These are phyloP conservation scores for Platanus orientalis DNA, from an alignment of 164 flowering plant genomes.

Conservation along the genomic window DNA sequence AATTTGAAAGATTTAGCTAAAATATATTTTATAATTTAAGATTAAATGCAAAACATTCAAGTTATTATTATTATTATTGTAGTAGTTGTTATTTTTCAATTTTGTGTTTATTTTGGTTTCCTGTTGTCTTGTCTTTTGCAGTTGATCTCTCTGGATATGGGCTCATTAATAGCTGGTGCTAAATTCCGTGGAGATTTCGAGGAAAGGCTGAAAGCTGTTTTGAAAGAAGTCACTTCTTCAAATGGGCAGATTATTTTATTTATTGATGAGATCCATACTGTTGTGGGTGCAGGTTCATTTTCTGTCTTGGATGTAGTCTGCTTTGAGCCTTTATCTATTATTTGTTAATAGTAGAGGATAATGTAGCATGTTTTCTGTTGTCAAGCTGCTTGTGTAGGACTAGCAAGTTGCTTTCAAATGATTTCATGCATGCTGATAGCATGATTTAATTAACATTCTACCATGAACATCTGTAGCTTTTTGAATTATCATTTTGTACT, in stretches of 20 bases:
- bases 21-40: too few relatives aligned
- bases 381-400: neutral
- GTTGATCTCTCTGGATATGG: constrained; percentile 96
- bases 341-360: neutral
- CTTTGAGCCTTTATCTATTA: neutral
- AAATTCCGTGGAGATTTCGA: constrained; percentile 96
- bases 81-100: neutral
- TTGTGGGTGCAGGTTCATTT: constrained; percentile 92
- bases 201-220: constrained; percentile 94
- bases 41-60: too few relatives aligned
- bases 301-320: neutral
- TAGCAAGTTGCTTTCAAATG: neutral
- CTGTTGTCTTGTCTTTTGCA: constrained; percentile 22
- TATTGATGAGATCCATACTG: constrained; percentile 97
- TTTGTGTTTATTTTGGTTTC: constrained; percentile 1
- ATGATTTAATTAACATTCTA: too few relatives aligned
- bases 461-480: too few relatives aligned
- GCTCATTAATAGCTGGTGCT: constrained; percentile 91
- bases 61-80: too few relatives aligned
- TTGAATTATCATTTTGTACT: too few relatives aligned
- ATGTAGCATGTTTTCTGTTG: neutral
- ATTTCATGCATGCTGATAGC: too few relatives aligned
- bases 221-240: constrained; percentile 92
- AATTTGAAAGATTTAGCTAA: too few relatives aligned
- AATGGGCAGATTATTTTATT: constrained; percentile 93